Conservation (phyloP, 371 early-diverging fungal species). For the Nosema muscidifuracis region DNA sequence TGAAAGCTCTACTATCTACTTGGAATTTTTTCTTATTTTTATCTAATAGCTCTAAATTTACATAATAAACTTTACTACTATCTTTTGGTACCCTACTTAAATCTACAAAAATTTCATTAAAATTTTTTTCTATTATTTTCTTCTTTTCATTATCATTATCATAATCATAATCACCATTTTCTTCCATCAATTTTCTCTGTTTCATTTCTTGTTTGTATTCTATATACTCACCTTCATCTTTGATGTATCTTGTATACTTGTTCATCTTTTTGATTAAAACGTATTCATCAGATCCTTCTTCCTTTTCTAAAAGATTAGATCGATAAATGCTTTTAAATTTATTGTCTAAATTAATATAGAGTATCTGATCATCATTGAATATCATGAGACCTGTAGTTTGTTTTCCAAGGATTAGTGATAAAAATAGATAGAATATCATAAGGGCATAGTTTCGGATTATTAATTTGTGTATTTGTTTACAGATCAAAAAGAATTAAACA, state of each 20-base stretch:
- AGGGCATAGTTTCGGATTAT: background rate
- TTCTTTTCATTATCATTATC: background rate
- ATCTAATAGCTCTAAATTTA: background rate
- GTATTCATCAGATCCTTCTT: background rate
- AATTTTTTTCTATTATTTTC: background rate
- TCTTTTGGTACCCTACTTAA: background rate
- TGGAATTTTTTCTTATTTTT: background rate
- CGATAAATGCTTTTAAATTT: background rate
- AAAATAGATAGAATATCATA: background rate
- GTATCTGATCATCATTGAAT: background rate
- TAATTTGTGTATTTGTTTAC: background rate
- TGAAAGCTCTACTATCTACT: background rate
- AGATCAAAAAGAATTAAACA: background rate
- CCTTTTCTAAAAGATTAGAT: background rate
- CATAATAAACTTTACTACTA: background rate
- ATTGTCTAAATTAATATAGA: background rate
- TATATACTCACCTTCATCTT: conserved; percentile 3
- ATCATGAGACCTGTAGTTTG: background rate
- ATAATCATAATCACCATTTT: background rate
- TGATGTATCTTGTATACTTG: background rate
- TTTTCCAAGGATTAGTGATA: background rate
- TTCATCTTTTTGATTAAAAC: background rate
- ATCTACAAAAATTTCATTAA: background rate
- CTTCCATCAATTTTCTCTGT: background rate
- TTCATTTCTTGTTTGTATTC: background rate